Conservation (phyloP, 352 stramenopile species). For the Pythium aristosporum region DNA sequence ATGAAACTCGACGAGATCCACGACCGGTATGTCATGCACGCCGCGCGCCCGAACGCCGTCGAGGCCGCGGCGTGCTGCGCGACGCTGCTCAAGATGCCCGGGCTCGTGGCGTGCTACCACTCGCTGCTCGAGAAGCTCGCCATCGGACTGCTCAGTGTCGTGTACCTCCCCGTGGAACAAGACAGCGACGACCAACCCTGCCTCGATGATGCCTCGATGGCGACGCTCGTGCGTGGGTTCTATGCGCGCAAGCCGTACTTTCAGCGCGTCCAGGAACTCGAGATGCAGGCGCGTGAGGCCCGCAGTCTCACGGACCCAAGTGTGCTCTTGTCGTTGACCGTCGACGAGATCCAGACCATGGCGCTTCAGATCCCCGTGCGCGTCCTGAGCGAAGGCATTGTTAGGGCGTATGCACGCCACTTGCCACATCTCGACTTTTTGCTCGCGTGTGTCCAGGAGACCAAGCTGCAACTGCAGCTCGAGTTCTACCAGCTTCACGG, state of each 20-base stretch:
- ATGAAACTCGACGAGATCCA: constrained; percentile 79
- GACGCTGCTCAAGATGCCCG: constrained; percentile 76
- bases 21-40: constrained; percentile 42
- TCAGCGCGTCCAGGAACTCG: constrained; percentile 50
- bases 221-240: constrained; percentile 48
- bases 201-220: constrained; percentile 35
- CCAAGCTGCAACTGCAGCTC: constrained; percentile 16
- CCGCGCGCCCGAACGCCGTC: constrained; percentile 62
- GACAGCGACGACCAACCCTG: neutral
- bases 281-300: constrained; percentile 39
- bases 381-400: constrained; percentile 17
- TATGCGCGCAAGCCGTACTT: constrained; percentile 74
- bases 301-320: constrained; percentile 42
- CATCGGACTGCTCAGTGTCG: constrained; percentile 47
- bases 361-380: constrained; percentile 46
- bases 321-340: constrained; percentile 38
- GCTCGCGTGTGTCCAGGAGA: constrained; percentile 12
- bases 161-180: constrained; percentile 42
- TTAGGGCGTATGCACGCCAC: constrained; percentile 19
- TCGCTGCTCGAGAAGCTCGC: constrained; percentile 71
- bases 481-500: constrained; percentile 27
- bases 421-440: constrained; percentile 24
- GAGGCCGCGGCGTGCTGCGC: constrained; percentile 75
- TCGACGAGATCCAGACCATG: constrained; percentile 46
- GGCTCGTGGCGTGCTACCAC: constrained; percentile 69